These are phyloP conservation scores for Daldinia loculata DNA, from an alignment of 495 filamentous ascomycete species.

Conservation along the genomic window DNA sequence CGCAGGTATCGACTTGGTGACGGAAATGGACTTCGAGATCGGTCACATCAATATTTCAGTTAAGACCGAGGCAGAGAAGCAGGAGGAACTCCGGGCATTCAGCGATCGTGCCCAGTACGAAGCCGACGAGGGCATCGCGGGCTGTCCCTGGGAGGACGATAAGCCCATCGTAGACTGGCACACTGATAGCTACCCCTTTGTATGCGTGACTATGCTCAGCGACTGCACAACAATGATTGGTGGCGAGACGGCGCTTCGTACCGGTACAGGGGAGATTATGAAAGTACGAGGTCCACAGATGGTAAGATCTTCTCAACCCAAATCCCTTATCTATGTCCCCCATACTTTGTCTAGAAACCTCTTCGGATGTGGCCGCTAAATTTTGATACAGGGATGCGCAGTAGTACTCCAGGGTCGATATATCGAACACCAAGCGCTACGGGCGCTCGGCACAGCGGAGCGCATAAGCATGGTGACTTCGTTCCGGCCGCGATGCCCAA, in stretches of 20 bases:
- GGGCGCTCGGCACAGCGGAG: slow-evolving; percentile 68
- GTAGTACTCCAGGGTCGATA: slow-evolving; percentile 76
- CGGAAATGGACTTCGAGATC: slow-evolving; percentile 77
- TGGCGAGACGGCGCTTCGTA: slow-evolving; percentile 74
- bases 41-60: slow-evolving; percentile 76
- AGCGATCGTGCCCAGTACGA: slow-evolving; percentile 52
- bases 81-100: slow-evolving; percentile 38
- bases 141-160: slow-evolving; percentile 64
- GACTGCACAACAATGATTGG: slow-evolving; percentile 75
- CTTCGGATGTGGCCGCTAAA: slow-evolving; percentile 6
- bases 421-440: slow-evolving; percentile 75
- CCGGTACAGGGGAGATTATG: slow-evolving; percentile 66
- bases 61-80: slow-evolving; percentile 61
- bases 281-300: slow-evolving; percentile 75
- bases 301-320: slow-evolving; percentile 52
- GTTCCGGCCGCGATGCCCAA: slow-evolving; percentile 68
- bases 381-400: slow-evolving; percentile 64
- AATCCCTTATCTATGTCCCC: background rate
- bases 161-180: slow-evolving; percentile 76
- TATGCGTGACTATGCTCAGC: slow-evolving; percentile 79
- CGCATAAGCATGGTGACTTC: slow-evolving; percentile 79
- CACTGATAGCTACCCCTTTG: slow-evolving; percentile 78
- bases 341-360: background rate
- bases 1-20: slow-evolving; percentile 77
- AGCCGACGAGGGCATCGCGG: slow-evolving; percentile 46